A percentile compares a stretch with the other conserved stretches of the same genome.
Conservation (phyloP, 306 rosid species). For the Cucurbita pepo region DNA sequence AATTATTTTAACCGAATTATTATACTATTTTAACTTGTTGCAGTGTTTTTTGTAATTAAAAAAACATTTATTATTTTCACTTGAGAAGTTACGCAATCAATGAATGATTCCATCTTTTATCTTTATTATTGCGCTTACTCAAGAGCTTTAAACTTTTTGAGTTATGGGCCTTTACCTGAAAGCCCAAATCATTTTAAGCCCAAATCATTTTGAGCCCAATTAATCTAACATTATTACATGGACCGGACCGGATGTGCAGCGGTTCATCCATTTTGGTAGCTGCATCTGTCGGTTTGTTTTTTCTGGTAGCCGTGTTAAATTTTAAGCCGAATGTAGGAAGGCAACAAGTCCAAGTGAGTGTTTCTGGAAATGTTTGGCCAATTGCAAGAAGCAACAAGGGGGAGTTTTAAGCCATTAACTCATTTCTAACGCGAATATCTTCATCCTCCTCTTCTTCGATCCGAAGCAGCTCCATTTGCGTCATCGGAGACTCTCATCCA, state of each 20-base stretch:
- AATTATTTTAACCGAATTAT: too few relatives aligned
- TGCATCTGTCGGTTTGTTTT: too few relatives aligned
- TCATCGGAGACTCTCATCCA: not conserved
- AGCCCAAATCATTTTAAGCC: not conserved
- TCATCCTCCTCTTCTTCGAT: not conserved
- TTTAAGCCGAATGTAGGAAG: not conserved
- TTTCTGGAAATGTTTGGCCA: not conserved
- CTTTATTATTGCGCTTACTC: not conserved
- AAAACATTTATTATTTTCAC: not conserved
- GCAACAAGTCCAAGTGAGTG: not conserved
- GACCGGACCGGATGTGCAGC: too few relatives aligned
- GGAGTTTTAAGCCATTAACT: not conserved
- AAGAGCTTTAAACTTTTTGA: too few relatives aligned
- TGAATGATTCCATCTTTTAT: not conserved
- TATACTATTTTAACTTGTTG: too few relatives aligned
- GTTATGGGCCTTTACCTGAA: not conserved
- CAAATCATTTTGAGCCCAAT: too few relatives aligned
- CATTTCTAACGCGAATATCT: not conserved
- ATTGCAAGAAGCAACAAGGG: not conserved
- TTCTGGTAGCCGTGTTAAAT: too few relatives aligned
- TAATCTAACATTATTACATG: too few relatives aligned
- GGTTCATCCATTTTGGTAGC: too few relatives aligned
- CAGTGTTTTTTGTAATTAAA: too few relatives aligned
- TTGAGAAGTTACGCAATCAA: not conserved
- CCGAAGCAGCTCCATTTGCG: not conserved